These are phyloP conservation scores for Yarrowia phangngaensis DNA, from an alignment of 805 yeast genomes.

Conservation along the genomic window DNA sequence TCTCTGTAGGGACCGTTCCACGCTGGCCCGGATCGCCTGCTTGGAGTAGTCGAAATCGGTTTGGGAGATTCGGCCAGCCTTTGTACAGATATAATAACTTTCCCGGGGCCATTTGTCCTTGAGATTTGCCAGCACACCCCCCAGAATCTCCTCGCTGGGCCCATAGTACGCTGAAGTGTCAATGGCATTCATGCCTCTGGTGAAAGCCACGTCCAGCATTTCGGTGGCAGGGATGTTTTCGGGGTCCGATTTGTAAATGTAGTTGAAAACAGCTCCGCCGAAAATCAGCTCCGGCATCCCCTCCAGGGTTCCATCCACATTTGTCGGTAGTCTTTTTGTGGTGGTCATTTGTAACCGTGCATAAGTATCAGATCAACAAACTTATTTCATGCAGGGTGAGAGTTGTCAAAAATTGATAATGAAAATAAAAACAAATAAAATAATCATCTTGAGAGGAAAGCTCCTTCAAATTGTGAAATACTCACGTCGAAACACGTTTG, in stretches of 20 bases:
- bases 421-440: no score
- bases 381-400: no score
- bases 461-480: no score
- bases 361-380: no score
- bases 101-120: constrained; percentile 51
- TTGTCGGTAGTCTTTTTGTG: constrained; percentile 17
- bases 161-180: constrained; percentile 96
- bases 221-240: constrained; percentile 53
- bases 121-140: constrained; percentile 53
- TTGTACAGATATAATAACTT: constrained; percentile 68
- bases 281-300: constrained; percentile 50
- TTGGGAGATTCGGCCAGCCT: constrained; percentile 71
- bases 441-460: no score
- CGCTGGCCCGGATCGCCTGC: constrained; percentile 56
- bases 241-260: constrained; percentile 73
- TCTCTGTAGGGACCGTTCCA: constrained; percentile 62
- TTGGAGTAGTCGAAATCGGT: constrained; percentile 74
- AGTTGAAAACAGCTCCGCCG: constrained; percentile 88
- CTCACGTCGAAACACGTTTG: no score
- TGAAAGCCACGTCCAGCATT: constrained; percentile 58
- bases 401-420: no score
- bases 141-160: constrained; percentile 72
- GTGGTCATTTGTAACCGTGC: no score
- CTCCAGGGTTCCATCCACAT: constrained; percentile 30
- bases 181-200: constrained; percentile 65